phyloP scores from a whole-genome alignment of 2,329 filamentous ascomycete genomes.

The Hyphodiscus sp. region DNA sequence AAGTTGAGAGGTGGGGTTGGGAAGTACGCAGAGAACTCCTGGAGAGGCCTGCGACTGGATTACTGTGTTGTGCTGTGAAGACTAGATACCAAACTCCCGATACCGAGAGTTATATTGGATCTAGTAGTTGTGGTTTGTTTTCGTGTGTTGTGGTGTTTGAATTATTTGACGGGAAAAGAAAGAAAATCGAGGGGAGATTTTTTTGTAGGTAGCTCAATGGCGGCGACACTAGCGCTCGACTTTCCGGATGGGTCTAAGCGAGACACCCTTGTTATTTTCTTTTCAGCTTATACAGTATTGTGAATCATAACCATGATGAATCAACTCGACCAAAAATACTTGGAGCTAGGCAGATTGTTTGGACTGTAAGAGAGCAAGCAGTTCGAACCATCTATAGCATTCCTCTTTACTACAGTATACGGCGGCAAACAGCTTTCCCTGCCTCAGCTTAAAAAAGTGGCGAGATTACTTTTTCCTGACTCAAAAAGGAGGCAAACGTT shows the following conservation, averaged over 20 bases:
- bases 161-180: conserved; percentile 7
- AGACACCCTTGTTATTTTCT: not conserved
- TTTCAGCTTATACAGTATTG: not conserved
- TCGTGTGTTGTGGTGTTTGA: conserved; percentile 14
- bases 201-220: conserved; percentile 10
- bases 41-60: conserved; percentile 27
- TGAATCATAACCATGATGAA: too few relatives aligned
- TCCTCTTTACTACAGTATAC: too few relatives aligned
- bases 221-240: too few relatives aligned
- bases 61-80: conserved; percentile 26
- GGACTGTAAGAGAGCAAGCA: too few relatives aligned
- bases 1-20: conserved; percentile 22
- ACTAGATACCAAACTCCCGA: conserved; percentile 46
- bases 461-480: not conserved
- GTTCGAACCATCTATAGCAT: too few relatives aligned
- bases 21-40: conserved; percentile 27
- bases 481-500: not conserved
- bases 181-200: not conserved
- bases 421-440: not conserved
- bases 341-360: too few relatives aligned
- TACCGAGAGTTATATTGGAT: conserved; percentile 29
- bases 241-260: not conserved
- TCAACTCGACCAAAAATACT: too few relatives aligned
- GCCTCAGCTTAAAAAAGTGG: not conserved
- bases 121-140: conserved; percentile 22